Evolutionary conservation across 2,329 filamentous ascomycete species (phyloP), one percentile per base, ranked within the genome.

Genomic region (Aspergillus fijiensis): DNA sequence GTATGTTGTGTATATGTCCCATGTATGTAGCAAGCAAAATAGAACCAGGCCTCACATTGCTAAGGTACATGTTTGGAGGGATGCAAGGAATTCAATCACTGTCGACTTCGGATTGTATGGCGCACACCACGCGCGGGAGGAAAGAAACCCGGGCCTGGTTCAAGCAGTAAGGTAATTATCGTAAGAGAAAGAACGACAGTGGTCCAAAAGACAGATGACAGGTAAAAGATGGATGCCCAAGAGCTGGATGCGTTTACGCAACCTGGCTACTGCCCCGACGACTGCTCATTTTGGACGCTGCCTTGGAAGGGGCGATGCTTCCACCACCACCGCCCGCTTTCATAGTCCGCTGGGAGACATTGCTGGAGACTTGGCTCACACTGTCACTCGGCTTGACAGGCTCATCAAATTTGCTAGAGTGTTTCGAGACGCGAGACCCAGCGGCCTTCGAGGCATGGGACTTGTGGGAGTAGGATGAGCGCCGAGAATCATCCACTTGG

Each of bases 401-500:
- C 19, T 77, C 74, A 33, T 78, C 76, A 60, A 74, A 76, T 60
- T 72, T 75, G 23, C 71, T 73, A 14, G 71, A 70, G 29, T 69
- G 65, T 55, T 62, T 71, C 21, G 74, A 75, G 11, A 65, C 52
- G 35, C 67, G 63, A 4, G 71, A 71, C 39, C 39, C 39, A 11
- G 61, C 61, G 16, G 65, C 53, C 59, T 67, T 73, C 2, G 72
- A 74, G 27, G 65, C 65, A 45, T 71, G 65, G 9, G 71, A 68
- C 35, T 65, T 66, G 49, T 68, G 65, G 16, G 62, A 70, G 57
- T 73, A 63, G 19, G 64, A 61, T n/a, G 70, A 72, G 23, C 69
- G 62, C 7, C 67, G 61, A 19, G 66, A 63, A 12, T 66, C 63
- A n/a, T 70, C 74, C 27, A 93, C 82, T 51, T 92, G 89, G 65